These are phyloP conservation scores for Daldinia concentrica DNA, from an alignment of 495 filamentous ascomycete species.

Conservation along the genomic window DNA sequence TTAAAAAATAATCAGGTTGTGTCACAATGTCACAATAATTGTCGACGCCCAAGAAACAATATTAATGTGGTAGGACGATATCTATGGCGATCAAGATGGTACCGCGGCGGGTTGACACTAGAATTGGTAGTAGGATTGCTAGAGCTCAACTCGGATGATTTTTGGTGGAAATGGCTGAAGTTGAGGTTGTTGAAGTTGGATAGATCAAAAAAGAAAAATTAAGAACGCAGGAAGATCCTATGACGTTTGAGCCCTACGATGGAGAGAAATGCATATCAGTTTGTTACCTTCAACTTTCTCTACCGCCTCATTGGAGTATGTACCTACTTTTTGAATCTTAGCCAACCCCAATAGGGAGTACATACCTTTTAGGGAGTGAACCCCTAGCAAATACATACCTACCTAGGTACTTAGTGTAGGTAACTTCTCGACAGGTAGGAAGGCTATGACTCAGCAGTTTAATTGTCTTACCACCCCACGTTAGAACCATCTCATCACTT, in stretches of 20 bases:
- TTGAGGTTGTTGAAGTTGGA: slow-evolving; percentile 28
- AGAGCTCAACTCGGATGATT: slow-evolving; percentile 18
- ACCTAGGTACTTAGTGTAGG: no score
- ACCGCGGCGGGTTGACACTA: background rate
- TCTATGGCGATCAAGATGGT: slow-evolving; percentile 27
- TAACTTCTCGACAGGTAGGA: background rate
- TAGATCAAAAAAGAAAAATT: slow-evolving; percentile 19
- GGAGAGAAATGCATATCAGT: slow-evolving; percentile 13
- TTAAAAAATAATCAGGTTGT: slow-evolving; percentile 7
- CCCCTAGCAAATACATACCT: no score
- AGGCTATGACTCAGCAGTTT: slow-evolving; percentile 24
- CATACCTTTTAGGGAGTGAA: background rate
- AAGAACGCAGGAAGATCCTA: slow-evolving; percentile 14
- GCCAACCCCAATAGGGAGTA: background rate
- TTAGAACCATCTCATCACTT: slow-evolving; percentile 3
- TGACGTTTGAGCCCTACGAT: slow-evolving; percentile 39
- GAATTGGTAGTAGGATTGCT: slow-evolving; percentile 1
- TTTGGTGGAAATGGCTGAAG: slow-evolving; percentile 16
- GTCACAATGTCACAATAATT: slow-evolving; percentile 10
- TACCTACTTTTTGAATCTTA: background rate
- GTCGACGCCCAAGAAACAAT: slow-evolving; percentile 15
- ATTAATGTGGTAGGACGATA: slow-evolving; percentile 18
- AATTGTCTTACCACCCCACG: background rate
- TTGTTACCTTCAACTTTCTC: slow-evolving; percentile 32
- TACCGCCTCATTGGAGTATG: slow-evolving; percentile 25